phyloP scores from a whole-genome alignment of 2,329 filamentous ascomycete genomes.

The Lithohypha guttulata region DNA sequence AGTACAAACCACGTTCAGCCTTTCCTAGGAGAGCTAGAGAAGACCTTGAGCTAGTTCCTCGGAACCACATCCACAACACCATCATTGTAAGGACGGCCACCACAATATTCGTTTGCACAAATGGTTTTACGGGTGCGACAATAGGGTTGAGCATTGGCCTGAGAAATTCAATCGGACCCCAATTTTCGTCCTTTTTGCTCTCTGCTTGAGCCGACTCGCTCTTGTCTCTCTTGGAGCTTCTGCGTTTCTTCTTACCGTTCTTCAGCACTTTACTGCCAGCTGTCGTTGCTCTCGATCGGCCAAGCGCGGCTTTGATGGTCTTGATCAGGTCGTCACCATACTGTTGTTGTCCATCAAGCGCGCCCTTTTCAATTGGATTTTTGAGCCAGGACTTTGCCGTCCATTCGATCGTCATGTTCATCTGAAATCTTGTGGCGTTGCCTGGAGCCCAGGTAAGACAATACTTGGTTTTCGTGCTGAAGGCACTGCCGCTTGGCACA shows the following conservation, averaged over 20 bases:
- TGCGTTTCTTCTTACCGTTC: constrained; percentile 52
- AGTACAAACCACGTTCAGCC: constrained; percentile 51
- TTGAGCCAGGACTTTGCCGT: constrained; percentile 96
- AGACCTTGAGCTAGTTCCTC: constrained; percentile 30
- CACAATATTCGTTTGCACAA: constrained; percentile 67
- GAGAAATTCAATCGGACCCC: constrained; percentile 74
- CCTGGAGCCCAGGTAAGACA: constrained; percentile 86
- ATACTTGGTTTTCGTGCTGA: constrained; percentile 85
- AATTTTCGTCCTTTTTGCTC: constrained; percentile 39
- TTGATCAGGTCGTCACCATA: constrained; percentile 74
- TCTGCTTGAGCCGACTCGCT: constrained; percentile 37
- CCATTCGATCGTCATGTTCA: constrained; percentile 92
- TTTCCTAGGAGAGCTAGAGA: constrained; percentile 49
- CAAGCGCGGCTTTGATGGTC: constrained; percentile 61
- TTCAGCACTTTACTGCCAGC: constrained; percentile 34
- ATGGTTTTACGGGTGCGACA: constrained; percentile 55
- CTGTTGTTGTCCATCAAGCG: constrained; percentile 74
- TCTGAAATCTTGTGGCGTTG: constrained; percentile 72
- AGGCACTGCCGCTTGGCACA: constrained; percentile 86
- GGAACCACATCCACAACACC: constrained; percentile 64
- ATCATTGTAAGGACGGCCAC: constrained; percentile 64
- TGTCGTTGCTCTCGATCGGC: constrained; percentile 46
- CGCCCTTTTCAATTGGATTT: constrained; percentile 90
- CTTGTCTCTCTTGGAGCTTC: constrained; percentile 35
- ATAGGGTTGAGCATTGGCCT: constrained; percentile 60